Evolutionary conservation across 495 filamentous ascomycete species (phyloP).

Genomic region (Glutinoglossum americanum): DNA sequence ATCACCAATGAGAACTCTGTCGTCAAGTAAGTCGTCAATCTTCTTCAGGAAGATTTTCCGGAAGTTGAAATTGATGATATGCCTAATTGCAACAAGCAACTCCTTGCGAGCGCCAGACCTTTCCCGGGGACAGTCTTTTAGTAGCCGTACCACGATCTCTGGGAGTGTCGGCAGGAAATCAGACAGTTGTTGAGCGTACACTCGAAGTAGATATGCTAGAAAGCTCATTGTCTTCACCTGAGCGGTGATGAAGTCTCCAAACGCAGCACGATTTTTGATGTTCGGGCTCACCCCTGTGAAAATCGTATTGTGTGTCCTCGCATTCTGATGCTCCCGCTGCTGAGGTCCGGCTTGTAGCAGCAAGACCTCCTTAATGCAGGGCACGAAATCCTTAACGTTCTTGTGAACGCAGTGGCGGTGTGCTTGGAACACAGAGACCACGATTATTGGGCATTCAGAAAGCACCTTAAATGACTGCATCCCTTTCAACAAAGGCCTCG

Average conservation of each 20-base stretch:
- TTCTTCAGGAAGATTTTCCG: conserved; percentile 83
- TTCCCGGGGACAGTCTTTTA: conserved; percentile 86
- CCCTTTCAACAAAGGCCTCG: conserved; percentile 59
- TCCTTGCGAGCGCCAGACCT: conserved; percentile 89
- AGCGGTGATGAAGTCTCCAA: conserved; percentile 91
- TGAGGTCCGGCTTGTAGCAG: conserved; percentile 83
- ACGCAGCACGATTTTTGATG: conserved; percentile 83
- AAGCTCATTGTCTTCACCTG: conserved; percentile 99
- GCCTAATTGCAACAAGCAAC: conserved; percentile 82
- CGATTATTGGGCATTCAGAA: conserved; percentile 93
- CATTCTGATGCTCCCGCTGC: conserved; percentile 73
- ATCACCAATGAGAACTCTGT: conserved; percentile 83
- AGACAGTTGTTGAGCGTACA: conserved; percentile 66
- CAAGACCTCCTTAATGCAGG: conserved; percentile 77
- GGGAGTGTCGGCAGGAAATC: conserved; percentile 82
- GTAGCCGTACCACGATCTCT: conserved; percentile 71
- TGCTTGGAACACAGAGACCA: conserved; percentile 93
- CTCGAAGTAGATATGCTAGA: conserved; percentile 74
- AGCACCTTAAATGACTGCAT: conserved; percentile 99
- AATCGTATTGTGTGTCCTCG: conserved; percentile 47
- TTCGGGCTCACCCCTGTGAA: conserved; percentile 88
- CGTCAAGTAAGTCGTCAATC: conserved; percentile 88
- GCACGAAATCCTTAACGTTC: conserved; percentile 86
- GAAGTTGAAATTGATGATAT: conserved; percentile 99
- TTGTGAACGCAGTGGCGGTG: conserved; percentile 53